Conservation (phyloP, 2,329 filamentous ascomycete species). For the Sordariomycetes sp. region DNA sequence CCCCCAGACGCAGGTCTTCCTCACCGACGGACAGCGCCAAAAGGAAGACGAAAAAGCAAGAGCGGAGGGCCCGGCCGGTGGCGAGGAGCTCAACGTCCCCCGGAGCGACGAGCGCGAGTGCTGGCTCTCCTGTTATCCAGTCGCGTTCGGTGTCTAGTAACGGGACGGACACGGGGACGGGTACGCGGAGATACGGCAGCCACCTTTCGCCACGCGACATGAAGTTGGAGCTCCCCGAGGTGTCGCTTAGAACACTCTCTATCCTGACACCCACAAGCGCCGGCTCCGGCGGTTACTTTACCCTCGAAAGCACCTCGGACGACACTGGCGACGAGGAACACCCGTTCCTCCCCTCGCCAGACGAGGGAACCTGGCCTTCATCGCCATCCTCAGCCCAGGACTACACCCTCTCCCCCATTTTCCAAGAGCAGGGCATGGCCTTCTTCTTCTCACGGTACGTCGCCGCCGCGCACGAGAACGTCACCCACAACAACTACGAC, state of each 20-base stretch:
- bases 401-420: constrained; percentile 18
- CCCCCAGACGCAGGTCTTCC: neutral
- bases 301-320: neutral
- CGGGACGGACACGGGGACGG: neutral
- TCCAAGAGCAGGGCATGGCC: constrained; percentile 28
- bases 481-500: constrained; percentile 35
- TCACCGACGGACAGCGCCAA: neutral
- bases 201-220: neutral
- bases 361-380: constrained; percentile 16
- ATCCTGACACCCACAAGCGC: constrained; percentile 1
- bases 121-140: neutral
- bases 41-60: constrained; percentile 1
- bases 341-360: constrained; percentile 16
- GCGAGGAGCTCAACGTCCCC: neutral
- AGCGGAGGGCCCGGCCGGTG: neutral
- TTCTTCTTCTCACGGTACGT: constrained; percentile 40
- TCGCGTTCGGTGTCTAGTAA: neutral
- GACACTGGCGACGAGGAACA: constrained; percentile 13
- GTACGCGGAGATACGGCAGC: neutral
- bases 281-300: neutral
- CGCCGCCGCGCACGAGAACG: constrained; percentile 21
- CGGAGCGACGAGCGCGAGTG: neutral
- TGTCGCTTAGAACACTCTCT: neutral
- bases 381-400: constrained; percentile 14
- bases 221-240: neutral